Evolutionary conservation across 768 basidiomycete species (phyloP), one percentile per base, ranked within the genome.

Genomic region (Mrakia hoshinonis): DNA sequence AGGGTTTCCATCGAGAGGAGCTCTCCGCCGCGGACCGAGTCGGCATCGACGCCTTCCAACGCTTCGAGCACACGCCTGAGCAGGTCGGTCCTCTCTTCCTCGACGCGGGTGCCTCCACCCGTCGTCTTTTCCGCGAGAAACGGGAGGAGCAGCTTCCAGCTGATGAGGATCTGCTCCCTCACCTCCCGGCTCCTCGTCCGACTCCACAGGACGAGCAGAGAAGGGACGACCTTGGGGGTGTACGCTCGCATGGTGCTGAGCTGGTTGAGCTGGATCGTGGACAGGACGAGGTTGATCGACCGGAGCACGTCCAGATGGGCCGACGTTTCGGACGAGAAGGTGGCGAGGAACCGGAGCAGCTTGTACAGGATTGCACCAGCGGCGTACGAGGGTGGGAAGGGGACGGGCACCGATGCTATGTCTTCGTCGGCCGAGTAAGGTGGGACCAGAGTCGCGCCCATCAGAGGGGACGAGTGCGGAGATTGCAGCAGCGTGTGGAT

Each of bases 101-200:
- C 68, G 26, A n/a, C 55, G 4, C 54, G 24, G 13, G 12, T 15
- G 7, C 43, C 31, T 15, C 64, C 48, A 20, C 24, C 69, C 2
- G 12, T 26, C 12, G 12, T 62, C 34, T 31, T 63, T 24, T 43
- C 52, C 11, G n/a, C 83, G 62, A 89, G 79, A 77, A 87, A 92
- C 0, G 90, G 90, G 52, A 94, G 84, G 4, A 96, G 81, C 18
- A 83, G 81, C 22, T 85, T 85, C 24, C 96, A 79, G 29, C 90
- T 83, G n/a, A 87, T 83, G 36, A 93, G 81, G 22, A 97, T 81
- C 54, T 86, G 84, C 78, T 94, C 92, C 77, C 93, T 92, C 74
- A 89, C 81, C 10, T 82, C 78, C 71, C 85, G 87, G 78, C 87
- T 87, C 80, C 91, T 92, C 22, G 88, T 88, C 47, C 31, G 34